A percentile compares a stretch with the other conserved stretches of the same genome.
Conservation (phyloP, 2,329 filamentous ascomycete genomes). For the Alternaria panax region DNA sequence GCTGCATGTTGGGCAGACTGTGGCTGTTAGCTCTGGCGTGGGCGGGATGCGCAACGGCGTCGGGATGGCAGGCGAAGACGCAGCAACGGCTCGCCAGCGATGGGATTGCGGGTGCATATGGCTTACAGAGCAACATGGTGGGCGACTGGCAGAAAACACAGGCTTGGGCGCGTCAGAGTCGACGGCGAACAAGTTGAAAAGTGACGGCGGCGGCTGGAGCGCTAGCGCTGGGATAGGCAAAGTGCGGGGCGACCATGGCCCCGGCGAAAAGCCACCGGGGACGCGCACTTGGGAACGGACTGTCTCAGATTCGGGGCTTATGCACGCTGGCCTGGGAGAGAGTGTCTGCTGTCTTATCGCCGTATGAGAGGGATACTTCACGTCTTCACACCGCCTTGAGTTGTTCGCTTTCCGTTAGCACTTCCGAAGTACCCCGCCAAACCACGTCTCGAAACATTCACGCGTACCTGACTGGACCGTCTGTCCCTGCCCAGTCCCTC, state of each 20-base stretch:
- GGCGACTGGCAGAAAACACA: slow-evolving; percentile 11
- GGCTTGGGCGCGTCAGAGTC: neutral
- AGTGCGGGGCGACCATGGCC: slow-evolving; percentile 32
- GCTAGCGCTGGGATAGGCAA: slow-evolving; percentile 31
- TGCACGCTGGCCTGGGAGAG: slow-evolving; percentile 17
- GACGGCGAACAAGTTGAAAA: slow-evolving; percentile 26
- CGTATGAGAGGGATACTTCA: slow-evolving; percentile 6
- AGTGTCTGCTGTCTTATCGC: neutral
- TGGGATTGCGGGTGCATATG: neutral
- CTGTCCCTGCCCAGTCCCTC: slow-evolving; percentile 3
- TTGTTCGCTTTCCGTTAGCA: slow-evolving; percentile 18
- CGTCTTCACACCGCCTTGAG: slow-evolving; percentile 11
- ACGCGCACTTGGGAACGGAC: slow-evolving; percentile 20
- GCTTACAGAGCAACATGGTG: slow-evolving; percentile 71
- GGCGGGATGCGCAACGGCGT: neutral
- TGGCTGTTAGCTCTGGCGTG: neutral
- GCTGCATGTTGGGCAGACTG: slow-evolving; percentile 81
- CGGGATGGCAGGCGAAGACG: neutral
- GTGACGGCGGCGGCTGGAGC: slow-evolving; percentile 33
- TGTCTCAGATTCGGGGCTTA: slow-evolving; percentile 27
- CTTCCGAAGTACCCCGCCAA: slow-evolving; percentile 21
- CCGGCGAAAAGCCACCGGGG: slow-evolving; percentile 18
- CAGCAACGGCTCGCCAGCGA: neutral
- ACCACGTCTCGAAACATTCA: slow-evolving; percentile 15
- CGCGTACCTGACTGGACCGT: slow-evolving; percentile 6